Evolutionary conservation across 257 asterid genomes (phyloP).

Genomic region (Haberlea rhodopensis): DNA sequence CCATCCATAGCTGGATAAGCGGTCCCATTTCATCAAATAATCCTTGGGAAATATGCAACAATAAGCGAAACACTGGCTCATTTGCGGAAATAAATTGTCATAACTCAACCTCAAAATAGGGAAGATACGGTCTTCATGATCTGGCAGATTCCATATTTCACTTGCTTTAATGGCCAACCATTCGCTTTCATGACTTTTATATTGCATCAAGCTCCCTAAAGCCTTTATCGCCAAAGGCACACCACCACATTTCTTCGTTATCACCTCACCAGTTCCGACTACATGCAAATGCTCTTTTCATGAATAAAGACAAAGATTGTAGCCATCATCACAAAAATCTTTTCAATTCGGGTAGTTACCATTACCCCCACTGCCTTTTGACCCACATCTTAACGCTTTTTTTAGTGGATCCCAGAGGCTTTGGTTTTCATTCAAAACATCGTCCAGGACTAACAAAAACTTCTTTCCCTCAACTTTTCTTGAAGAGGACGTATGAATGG

Average conservation of each 20-base stretch:
- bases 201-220: conserved; percentile 25
- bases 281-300: conserved; percentile 21
- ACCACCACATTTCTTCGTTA: conserved; percentile 26
- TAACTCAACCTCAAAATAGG: conserved; percentile 28
- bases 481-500: conserved; percentile 22
- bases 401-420: conserved; percentile 28
- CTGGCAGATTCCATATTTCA: conserved; percentile 17
- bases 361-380: conserved; percentile 26
- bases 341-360: conserved; percentile 24
- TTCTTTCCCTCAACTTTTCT: conserved; percentile 22
- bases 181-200: conserved; percentile 17
- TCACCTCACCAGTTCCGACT: conserved; percentile 10
- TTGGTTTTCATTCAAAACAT: conserved; percentile 34
- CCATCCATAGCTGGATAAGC: conserved; percentile 25
- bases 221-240: conserved; percentile 27
- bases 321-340: conserved; percentile 26
- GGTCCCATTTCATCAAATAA: conserved; percentile 13
- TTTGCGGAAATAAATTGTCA: conserved; percentile 20
- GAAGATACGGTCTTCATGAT: neutral
- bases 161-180: conserved; percentile 22
- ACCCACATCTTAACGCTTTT: conserved; percentile 24
- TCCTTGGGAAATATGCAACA: conserved; percentile 31
- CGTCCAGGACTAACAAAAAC: conserved; percentile 33
- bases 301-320: conserved; percentile 32
- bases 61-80: conserved; percentile 29